These are phyloP conservation scores for Astraeus odoratus DNA, from an alignment of 768 basidiomycete species.

Conservation along the genomic window DNA sequence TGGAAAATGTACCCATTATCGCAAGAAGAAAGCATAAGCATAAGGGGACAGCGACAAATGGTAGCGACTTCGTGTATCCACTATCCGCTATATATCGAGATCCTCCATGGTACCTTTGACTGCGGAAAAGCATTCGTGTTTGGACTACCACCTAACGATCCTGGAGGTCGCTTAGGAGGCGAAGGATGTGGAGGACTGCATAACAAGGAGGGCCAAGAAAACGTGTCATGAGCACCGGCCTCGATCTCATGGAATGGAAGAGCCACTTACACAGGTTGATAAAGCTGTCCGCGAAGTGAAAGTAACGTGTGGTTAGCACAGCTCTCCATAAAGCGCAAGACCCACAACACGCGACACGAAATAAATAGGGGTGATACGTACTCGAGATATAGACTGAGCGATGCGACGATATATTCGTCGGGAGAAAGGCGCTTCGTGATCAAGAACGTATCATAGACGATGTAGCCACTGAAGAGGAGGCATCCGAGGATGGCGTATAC, in stretches of 20 bases:
- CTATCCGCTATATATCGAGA: too few species aligned
- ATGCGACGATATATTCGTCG: slow-evolving; percentile 89
- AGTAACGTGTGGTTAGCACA: slow-evolving; percentile 14
- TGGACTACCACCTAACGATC: slow-evolving; percentile 26
- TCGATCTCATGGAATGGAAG: slow-evolving; percentile 6
- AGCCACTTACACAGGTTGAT: slow-evolving; percentile 71
- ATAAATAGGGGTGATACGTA: slow-evolving; percentile 31
- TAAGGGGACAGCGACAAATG: too few species aligned
- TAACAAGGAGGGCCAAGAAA: neutral
- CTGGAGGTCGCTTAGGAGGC: slow-evolving; percentile 58
- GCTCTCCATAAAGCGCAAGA: neutral
- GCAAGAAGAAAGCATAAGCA: too few species aligned
- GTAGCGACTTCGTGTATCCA: too few species aligned
- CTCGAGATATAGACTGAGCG: slow-evolving; percentile 94
- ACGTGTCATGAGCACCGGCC: neutral
- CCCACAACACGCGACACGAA: neutral
- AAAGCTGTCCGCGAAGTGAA: slow-evolving; percentile 42
- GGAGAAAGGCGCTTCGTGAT: slow-evolving; percentile 87
- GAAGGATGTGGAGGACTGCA: slow-evolving; percentile 77
- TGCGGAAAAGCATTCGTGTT: neutral
- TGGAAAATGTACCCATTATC: too few species aligned
- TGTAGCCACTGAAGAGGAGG: slow-evolving; percentile 82
- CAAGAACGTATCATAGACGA: slow-evolving; percentile 85
- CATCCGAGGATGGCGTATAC: slow-evolving; percentile 72
- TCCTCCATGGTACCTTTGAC: neutral